These are phyloP conservation scores for Penicillium paradoxum DNA, from an alignment of 495 filamentous ascomycete species.

Conservation along the genomic window DNA sequence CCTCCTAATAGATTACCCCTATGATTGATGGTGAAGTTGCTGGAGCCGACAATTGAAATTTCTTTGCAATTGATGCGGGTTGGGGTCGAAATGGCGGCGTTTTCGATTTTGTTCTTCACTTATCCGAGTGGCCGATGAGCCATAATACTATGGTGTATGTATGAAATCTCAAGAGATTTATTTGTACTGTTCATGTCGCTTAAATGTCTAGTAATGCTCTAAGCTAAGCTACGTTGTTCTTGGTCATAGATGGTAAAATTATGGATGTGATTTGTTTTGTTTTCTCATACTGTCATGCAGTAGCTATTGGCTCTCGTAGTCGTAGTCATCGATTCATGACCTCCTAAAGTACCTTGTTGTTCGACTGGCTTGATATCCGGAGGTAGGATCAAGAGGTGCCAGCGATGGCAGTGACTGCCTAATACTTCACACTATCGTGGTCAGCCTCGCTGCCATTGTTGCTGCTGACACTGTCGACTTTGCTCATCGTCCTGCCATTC, in stretches of 20 bases:
- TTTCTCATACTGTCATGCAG: neutral
- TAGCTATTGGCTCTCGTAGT: neutral
- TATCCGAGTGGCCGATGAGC: neutral
- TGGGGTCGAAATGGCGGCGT: neutral
- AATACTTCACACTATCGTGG: constrained; percentile 10
- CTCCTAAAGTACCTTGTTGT: neutral
- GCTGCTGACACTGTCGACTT: constrained; percentile 26
- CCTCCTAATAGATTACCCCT: neutral
- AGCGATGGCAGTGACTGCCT: neutral
- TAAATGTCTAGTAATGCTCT: neutral
- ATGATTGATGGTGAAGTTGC: neutral
- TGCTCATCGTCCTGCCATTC: constrained; percentile 15
- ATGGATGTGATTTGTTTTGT: neutral
- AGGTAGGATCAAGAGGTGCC: no score
- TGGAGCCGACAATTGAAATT: neutral
- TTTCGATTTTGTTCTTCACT: neutral
- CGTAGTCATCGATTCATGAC: neutral
- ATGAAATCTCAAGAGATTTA: constrained; percentile 1
- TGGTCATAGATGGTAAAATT: neutral
- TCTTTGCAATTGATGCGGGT: neutral
- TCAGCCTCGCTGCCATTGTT: constrained; percentile 14
- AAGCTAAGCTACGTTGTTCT: neutral
- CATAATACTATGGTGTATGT: constrained; percentile 4
- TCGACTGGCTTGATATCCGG: neutral
- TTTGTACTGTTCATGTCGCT: neutral